Evolutionary conservation across 1,139 yeast species (phyloP).

Genomic region (Insectozyma bohioensis): DNA sequence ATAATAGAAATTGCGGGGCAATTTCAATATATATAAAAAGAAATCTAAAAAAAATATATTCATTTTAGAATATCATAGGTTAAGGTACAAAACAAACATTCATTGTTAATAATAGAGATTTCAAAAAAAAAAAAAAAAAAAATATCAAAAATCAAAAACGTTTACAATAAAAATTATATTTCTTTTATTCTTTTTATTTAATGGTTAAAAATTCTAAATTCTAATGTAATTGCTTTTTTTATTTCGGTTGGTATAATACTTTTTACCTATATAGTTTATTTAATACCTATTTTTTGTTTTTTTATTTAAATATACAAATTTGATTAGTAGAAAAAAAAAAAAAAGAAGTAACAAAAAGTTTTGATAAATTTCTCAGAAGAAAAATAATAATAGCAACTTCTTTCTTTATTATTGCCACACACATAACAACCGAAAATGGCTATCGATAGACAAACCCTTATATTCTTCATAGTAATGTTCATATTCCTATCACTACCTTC

Average conservation of each 20-base stretch:
- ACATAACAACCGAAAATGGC: slow-evolving; percentile 21
- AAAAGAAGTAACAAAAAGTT: too few species aligned
- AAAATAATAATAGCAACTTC: neutral
- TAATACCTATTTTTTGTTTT: neutral
- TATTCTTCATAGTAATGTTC: slow-evolving; percentile 39
- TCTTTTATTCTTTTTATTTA: too few species aligned
- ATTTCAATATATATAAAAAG: slow-evolving; percentile 11
- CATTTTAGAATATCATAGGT: slow-evolving; percentile 1
- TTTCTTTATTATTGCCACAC: neutral
- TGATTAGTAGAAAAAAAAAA: neutral
- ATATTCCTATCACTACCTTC: slow-evolving; percentile 31
- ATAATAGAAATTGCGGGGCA: slow-evolving; percentile 22
- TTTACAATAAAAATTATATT: too few species aligned
- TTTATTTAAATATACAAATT: neutral
- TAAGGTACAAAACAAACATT: too few species aligned
- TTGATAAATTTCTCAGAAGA: too few species aligned
- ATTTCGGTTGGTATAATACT: slow-evolving; percentile 1
- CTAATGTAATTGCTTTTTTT: too few species aligned
- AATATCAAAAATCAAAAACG: neutral
- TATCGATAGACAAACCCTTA: slow-evolving; percentile 38
- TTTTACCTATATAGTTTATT: slow-evolving; percentile 1
- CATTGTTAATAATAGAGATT: too few species aligned
- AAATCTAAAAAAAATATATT: neutral
- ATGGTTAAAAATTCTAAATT: too few species aligned
- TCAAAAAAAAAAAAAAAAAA: too few species aligned